Base-by-base conservation (phyloP, 2,329 filamentous ascomycete species). In the Scytalidium sp. region DNA sequence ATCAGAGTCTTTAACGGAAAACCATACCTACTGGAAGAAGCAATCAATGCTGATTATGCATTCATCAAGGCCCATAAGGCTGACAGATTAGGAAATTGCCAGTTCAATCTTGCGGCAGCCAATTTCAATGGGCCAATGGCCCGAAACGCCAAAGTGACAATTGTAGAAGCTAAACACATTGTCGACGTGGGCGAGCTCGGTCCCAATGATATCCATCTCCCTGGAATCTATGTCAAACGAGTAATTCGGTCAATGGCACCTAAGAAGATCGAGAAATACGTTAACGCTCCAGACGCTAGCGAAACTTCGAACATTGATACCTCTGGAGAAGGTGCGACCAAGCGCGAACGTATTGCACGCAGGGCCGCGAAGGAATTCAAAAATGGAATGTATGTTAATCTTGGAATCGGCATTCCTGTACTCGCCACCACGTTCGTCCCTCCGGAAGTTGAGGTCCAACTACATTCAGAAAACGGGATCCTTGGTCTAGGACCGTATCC, bases 61-160 rank as follows among this genome's bases (percentile, higher is more conserved):
- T 93, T 97, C 63, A 85, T 97, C 62, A 95, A 96, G 72, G 92
- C 92, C 9, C 93, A 87, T 79, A 94, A 92, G 73, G 92, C 92
- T 53, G 92, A 97, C 71, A 88, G 87, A 68, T 81, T 95, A 25
- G 92, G 92, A 44, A 97, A 97, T 76, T 90, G 88, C 69, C 86
- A 90, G 70, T 96, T 96, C 79, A 84, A 90, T 44, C 86, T 90
- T 55, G 83, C 91, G 1, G 90, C 90, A 19, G 84, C 90, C 71
- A 96, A 95, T 76, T 96, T 96, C 80, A 96, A 96, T 72, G 90
- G 90, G 25, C 89, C 88, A 58, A 96, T 96, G 91, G 91, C 88
- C 57, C 85, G 90, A 63, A 95, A 95, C 67, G 91, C 91, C 50
- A 91, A 88, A 72, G 80, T 88, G 70, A 96, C 90, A 55, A 95